Evolutionary conservation across 345 rosid genomes (phyloP).

Genomic region (Rhizophora mangle): DNA sequence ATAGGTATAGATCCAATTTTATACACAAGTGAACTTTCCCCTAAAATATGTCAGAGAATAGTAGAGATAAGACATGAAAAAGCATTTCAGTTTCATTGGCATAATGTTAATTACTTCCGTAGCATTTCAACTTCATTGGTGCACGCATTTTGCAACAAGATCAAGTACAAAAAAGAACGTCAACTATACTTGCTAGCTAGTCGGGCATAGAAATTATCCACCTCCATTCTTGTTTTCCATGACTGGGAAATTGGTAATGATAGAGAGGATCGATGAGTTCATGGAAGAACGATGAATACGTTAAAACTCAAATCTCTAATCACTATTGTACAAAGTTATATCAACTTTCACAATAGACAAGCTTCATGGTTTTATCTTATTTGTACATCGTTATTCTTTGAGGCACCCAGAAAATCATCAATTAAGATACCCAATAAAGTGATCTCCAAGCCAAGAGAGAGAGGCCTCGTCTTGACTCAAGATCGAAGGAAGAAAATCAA

Average conservation of each 20-base stretch:
- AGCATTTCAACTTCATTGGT: not conserved
- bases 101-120: not conserved
- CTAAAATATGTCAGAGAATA: not conserved
- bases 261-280: constrained; percentile 5
- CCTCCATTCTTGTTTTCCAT: constrained; percentile 6
- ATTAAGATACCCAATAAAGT: constrained; percentile 9
- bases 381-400: constrained; percentile 20
- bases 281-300: not conserved
- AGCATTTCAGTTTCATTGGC: not conserved
- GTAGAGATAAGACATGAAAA: not conserved
- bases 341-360: constrained; percentile 8
- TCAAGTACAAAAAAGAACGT: not conserved
- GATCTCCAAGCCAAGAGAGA: constrained; percentile 21
- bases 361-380: constrained; percentile 5
- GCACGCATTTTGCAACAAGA: not conserved
- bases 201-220: constrained; percentile 6
- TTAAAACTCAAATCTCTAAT: not conserved
- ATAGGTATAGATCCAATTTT: not conserved
- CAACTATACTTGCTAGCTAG: not conserved
- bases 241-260: constrained; percentile 2
- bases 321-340: no score
- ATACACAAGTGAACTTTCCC: not conserved
- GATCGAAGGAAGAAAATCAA: constrained; percentile 2
- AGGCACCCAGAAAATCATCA: constrained; percentile 23
- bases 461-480: constrained; percentile 10